These are phyloP conservation scores for Boletus bicolor DNA, from an alignment of 768 basidiomycete species.

Conservation along the genomic window DNA sequence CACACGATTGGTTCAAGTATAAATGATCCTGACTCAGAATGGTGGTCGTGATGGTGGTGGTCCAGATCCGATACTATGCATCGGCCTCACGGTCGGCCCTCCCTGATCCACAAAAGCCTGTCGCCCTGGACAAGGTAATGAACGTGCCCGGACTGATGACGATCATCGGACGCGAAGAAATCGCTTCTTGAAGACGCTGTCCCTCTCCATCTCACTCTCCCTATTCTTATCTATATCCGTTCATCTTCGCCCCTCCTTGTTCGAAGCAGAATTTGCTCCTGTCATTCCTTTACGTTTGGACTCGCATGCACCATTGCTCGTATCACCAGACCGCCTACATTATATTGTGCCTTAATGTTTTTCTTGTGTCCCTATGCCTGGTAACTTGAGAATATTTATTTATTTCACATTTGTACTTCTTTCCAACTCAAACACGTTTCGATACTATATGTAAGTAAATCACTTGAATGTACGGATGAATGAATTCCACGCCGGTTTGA, in stretches of 20 bases:
- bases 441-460: background rate
- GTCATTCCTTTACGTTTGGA: conserved; percentile 9
- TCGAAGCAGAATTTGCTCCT: background rate
- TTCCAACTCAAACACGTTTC: background rate
- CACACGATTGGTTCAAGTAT: background rate
- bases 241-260: background rate
- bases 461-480: background rate
- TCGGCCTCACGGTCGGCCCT: conserved; percentile 49
- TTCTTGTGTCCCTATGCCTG: background rate
- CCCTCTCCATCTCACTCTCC: background rate
- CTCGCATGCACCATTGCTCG: background rate
- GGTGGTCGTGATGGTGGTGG: too few relatives aligned
- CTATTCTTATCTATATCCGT: background rate
- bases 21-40: background rate
- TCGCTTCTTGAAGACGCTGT: conserved; percentile 12
- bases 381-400: background rate
- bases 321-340: background rate
- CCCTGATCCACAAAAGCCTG: conserved; percentile 58
- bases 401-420: conserved; percentile 2
- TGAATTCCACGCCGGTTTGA: background rate
- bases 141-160: conserved; percentile 77
- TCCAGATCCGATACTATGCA: conserved; percentile 62
- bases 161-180: conserved; percentile 46
- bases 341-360: background rate
- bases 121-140: conserved; percentile 57